A percentile compares a stretch with the other conserved stretches of the same genome.
Evolutionary conservation across 306 rosid species (phyloP).

Genomic region (Biancaea sappan): DNA sequence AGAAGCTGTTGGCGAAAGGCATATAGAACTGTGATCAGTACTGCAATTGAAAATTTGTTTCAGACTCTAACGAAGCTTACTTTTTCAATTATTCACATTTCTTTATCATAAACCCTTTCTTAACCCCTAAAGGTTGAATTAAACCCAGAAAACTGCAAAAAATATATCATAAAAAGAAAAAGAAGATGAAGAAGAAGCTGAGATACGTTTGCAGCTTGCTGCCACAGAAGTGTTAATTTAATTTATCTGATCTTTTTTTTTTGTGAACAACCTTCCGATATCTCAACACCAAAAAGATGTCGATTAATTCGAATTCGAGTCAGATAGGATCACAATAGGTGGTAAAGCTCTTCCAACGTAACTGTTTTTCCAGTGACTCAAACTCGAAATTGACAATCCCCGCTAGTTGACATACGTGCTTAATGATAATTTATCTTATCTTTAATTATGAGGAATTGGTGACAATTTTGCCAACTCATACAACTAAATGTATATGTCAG

Average conservation of each 20-base stretch:
- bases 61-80: neutral
- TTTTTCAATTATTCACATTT: neutral
- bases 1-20: neutral
- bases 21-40: neutral
- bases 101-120: neutral
- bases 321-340: too few relatives aligned
- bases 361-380: too few relatives aligned
- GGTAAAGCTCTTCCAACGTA: too few relatives aligned
- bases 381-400: too few relatives aligned
- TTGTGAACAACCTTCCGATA: too few relatives aligned
- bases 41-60: neutral
- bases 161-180: neutral
- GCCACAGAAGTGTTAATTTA: neutral
- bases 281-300: too few relatives aligned
- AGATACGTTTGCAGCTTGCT: neutral
- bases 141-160: too few relatives aligned
- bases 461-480: neutral
- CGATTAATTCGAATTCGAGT: too few relatives aligned
- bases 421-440: neutral
- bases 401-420: too few relatives aligned
- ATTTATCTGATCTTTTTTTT: neutral
- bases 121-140: neutral
- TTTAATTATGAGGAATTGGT: neutral
- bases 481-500: neutral
- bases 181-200: neutral